Evolutionary conservation across 1,284 basidiomycete species (phyloP), one percentile per base, ranked within the genome.

Genomic region (Abortiporus biennis): DNA sequence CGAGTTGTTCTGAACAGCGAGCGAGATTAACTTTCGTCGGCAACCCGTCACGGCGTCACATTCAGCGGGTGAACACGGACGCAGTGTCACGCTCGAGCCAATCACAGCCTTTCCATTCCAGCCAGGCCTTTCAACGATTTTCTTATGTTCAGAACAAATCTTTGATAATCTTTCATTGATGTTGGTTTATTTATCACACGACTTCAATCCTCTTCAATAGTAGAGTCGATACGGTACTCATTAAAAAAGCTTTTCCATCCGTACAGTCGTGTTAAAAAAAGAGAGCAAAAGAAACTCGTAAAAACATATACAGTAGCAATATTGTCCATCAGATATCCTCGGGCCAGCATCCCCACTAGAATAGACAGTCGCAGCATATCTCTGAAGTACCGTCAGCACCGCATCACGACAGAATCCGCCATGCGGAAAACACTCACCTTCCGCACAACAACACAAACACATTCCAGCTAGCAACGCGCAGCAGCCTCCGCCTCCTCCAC

Each of bases 391-490:
- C 25, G 50, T 47, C 30, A 49, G 36, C 35, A 32, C 19, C 22
- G 6, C 16, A 38, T 17, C 3, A 21, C 15, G 19, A 42, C 24
- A 15, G 3, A 16, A 12, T 24, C 19, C 25, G 22, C 35, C 15
- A 64, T n/a, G 27, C 8, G 27, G 8, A 9, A 29, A n/a, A 29
- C 27, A 29, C 78, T 44, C 46, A 85, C 83, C 86, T 68, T 88
- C 85, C 11, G 78, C 77, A 51, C 82, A 85, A 63, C 85, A 89
- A 61, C 86, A 89, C 48, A 84, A 65, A 54, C 79, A 81, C 11
- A 74, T 66, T 49, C 80, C 85, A 15, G 81, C 77, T 52, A 87
- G 65, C 58, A 86, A 89, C 21, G 85, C 86, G 58, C 74, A 70
- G 54, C 79, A 85, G 13, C 72, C 71, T 0, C 55, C 50, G 38